These are phyloP conservation scores for Cetradonia linearis DNA, from an alignment of 495 filamentous ascomycete genomes.

Conservation along the genomic window DNA sequence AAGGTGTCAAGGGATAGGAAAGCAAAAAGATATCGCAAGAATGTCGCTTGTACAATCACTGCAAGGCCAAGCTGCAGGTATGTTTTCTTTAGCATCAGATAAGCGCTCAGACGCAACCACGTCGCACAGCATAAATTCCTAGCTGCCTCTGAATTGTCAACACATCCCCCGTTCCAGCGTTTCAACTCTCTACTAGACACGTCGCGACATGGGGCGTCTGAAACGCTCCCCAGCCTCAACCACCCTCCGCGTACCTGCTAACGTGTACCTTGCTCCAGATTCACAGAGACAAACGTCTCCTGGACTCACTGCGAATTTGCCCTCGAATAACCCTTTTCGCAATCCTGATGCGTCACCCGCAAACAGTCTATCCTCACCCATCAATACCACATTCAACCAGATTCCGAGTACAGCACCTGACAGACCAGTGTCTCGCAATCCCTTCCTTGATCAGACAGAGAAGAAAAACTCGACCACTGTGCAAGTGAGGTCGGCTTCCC, in stretches of 20 bases:
- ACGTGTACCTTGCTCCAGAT: conserved; percentile 14
- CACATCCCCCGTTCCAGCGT: conserved; percentile 1
- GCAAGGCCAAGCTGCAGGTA: conserved; percentile 18
- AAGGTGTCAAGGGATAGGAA: not conserved
- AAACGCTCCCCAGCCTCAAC: conserved; percentile 11
- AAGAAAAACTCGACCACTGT: conserved; percentile 36
- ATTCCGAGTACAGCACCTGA: conserved; percentile 45
- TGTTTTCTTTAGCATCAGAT: conserved; percentile 8
- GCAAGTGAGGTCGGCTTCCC: conserved; percentile 29
- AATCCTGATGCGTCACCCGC: conserved; percentile 71
- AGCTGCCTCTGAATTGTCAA: not conserved
- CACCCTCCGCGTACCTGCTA: conserved; percentile 15
- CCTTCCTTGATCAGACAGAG: conserved; percentile 69
- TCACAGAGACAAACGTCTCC: conserved; percentile 12
- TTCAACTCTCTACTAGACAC: conserved; percentile 1
- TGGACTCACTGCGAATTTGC: conserved; percentile 34
- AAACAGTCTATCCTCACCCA: conserved; percentile 37
- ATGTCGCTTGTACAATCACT: conserved; percentile 17
- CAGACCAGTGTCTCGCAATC: conserved; percentile 76
- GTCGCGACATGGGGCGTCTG: conserved; percentile 9
- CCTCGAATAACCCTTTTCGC: conserved; percentile 98
- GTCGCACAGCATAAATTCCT: not conserved
- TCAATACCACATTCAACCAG: conserved; percentile 27
- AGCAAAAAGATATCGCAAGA: not conserved
- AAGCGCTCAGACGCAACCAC: conserved; percentile 15